Base-by-base conservation (phyloP, 805 yeast species). In the Saccharomycopsis sp. region DNA sequence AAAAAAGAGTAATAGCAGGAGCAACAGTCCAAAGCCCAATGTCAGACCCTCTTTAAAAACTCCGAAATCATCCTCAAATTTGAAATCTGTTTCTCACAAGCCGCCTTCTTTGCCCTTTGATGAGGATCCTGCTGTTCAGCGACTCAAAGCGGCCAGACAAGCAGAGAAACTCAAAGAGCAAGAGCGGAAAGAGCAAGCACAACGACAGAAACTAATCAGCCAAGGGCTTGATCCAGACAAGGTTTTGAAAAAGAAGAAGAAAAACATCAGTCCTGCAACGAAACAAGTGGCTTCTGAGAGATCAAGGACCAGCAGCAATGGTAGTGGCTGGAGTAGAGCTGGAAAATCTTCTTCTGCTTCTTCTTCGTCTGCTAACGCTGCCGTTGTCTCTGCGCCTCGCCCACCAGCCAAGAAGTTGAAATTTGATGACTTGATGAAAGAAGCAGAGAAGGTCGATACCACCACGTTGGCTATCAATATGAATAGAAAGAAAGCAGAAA, bases 101-200 rank as follows among this genome's bases (percentile, higher is more conserved):
- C 13, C 38, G 10, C n/a, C 18, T n/a, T 9, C 22, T 9, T 9
- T 10, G 8, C 39, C 37, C 8, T n/a, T 21, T 5, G 33, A 60
- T 17, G 64, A 69, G 4, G 89, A 81, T 53, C 86, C 88, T 0
- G 85, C 85, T 3, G 84, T 81, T 6, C 75, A 73, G 27, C 58
- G 80, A 43, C 60, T 81, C 29, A 81, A 81, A 49, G 87, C 79
- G 43, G 73, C 77, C 2, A 63, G 89, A 53, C 63, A 74, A 45
- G 58, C 64, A 31, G 86, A 81, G 48, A 64, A 60, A 30, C 71
- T 71, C 27, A 57, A 55, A 39, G 59, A 54, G 34, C 26, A 15
- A 15, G 17, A 23, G 18, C 36, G 34, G 15, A 40, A 45, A 20
- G 17, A 19, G 3, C 36, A 41, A 18, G 30, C 20, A 17, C 40